Base-by-base conservation (phyloP, 2,329 filamentous ascomycete species). In the Beauveria medogensis region DNA sequence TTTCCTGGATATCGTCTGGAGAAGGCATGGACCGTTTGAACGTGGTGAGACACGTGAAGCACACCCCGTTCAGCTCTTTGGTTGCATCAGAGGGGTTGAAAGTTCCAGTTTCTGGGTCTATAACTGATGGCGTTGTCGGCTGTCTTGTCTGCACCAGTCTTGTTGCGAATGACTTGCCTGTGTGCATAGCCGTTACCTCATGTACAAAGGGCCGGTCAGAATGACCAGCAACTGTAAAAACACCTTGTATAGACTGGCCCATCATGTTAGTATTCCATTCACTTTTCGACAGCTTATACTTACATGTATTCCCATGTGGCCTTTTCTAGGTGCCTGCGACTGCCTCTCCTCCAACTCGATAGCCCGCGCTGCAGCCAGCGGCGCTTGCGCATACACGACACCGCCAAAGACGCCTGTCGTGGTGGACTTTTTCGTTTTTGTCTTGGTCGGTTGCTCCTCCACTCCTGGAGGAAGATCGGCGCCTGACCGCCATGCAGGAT, bases 201-300 rank as follows among this genome's bases (percentile, higher is more conserved):
- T 82, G 82, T 56, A 85, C 69, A 65, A 81, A 83, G 2, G 82
- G 82, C 2, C 81, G 76, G 63, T 83, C 78, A 1, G 67, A 62
- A 5, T 73, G 68, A 5, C 79, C 82, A 0, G 73, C 71, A 24
- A 78, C 74, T 2, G 80, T 80, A 66, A 84, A 85, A 66, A 77
- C 81, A 9, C 81, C 82, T 65, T 83, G 79, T 24, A 85, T 80
- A 9, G 80, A 79, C 81, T 84, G 43, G 1, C 3, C 2, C 16
- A 2, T 24, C 3, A 2, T 22, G 16, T 57, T 8, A 57, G 55
- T n/a, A n/a, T 6, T n/a, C 5, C 14, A n/a, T 26, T 50, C 4
- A 20, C 43, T 5, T 24, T 18, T 40, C n/a, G 5, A 18, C 40
- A 12, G 8, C 7, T 34, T 2, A n/a, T 26, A 69, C 74, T 66